Evolutionary conservation across 768 basidiomycete genomes (phyloP), one percentile per base, ranked within the genome.

Genomic region (Mycena olivaceomarginata): DNA sequence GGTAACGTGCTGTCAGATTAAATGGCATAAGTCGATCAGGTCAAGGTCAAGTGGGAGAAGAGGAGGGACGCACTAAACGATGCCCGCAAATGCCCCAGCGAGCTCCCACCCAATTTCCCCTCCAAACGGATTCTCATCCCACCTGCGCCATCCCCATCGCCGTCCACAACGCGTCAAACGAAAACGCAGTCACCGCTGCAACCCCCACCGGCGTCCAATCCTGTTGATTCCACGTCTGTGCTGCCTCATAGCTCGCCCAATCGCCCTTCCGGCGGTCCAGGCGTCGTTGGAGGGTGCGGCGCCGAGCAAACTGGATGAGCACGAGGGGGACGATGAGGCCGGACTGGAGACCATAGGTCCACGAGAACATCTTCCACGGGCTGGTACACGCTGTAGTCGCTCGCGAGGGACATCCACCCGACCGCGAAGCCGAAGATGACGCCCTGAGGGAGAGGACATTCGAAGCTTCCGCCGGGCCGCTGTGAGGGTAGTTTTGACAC

Each of bases 381-480:
- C 79, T 87, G 83, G 83, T 87, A 86, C 76, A 89, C 87, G 67
- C 87, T 88, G 84, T 89, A 89, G 77, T 85, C 86, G 39, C 84
- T 84, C 22, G 87, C 86, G 67, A 87, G 82, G 37, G 82, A 83
- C 22, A 84, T 79, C 88, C 89, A 89, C 22, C 89, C 88, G 79
- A 92, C 86, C 16, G 90, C 87, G 70, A 92, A 93, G 0, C 92
- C 92, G 7, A 91, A 79, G 66, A 85, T 78, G 43, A 82, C 81
- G 63, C 83, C 83, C 83, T 86, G 78, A 88, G 88, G 13, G 84
- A 85, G 45, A 89, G 84, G 60, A 86, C 84, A 70, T 68, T 79
- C 18, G 84, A 87, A 12, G 85, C 85, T 51, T 86, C 87, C 0
- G 77, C 78, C 41, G 79, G 80, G 18, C 86, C 87, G 51, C 78